phyloP scores from a whole-genome alignment of 2,329 filamentous ascomycete species.

The Apiospora arundinis region DNA sequence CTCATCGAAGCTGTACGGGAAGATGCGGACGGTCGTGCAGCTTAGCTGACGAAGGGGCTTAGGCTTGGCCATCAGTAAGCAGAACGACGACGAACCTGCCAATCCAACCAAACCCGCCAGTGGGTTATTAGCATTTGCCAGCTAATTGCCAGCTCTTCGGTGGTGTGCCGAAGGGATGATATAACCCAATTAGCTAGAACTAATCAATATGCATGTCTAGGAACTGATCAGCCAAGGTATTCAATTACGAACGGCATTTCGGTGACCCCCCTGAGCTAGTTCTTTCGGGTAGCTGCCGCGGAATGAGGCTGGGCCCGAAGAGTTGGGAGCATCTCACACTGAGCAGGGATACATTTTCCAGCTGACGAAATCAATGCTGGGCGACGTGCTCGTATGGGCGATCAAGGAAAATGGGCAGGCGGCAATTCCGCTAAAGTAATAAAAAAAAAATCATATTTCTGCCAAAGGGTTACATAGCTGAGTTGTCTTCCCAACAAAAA shows the following conservation, averaged over 20 bases:
- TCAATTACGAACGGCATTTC: neutral
- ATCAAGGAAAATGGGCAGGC: neutral
- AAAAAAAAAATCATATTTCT: neutral
- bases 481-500: neutral
- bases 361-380: neutral
- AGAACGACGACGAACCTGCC: neutral
- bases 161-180: neutral
- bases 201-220: neutral
- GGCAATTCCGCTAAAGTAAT: neutral
- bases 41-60: neutral
- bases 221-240: neutral
- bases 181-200: neutral
- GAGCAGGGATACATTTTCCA: neutral
- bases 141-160: neutral
- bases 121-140: neutral
- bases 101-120: neutral
- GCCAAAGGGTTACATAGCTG: neutral
- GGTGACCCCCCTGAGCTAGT: neutral
- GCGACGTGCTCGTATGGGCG: neutral
- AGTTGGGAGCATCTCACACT: neutral
- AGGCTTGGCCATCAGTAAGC: neutral
- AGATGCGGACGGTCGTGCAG: neutral
- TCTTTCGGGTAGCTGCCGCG: neutral
- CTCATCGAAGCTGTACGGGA: neutral
- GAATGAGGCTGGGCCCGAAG: neutral